phyloP scores from a whole-genome alignment of 2,329 filamentous ascomycete genomes.

The Colletotrichum sansevieriae region DNA sequence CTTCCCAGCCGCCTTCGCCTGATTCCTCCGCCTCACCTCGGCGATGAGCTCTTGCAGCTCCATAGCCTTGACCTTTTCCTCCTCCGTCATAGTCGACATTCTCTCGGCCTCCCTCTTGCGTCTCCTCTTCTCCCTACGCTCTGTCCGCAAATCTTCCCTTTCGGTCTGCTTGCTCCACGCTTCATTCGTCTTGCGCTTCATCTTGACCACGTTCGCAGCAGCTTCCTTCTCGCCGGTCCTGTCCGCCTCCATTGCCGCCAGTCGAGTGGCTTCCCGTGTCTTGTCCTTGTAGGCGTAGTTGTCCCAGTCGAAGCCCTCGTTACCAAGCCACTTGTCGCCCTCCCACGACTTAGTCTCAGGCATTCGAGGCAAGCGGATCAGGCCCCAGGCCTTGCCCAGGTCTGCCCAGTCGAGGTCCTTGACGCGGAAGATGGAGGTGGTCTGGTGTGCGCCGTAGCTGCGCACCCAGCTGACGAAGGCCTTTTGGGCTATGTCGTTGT shows the following conservation, averaged over 20 bases:
- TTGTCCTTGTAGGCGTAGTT: constrained; percentile 80
- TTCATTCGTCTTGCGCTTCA: constrained; percentile 73
- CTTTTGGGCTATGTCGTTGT: constrained; percentile 90
- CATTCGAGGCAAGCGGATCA: constrained; percentile 92
- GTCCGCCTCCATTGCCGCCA: constrained; percentile 66
- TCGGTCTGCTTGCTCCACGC: constrained; percentile 82
- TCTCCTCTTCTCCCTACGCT: constrained; percentile 74
- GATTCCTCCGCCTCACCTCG: constrained; percentile 71
- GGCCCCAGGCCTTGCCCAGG: constrained; percentile 84
- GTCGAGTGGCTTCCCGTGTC: constrained; percentile 74
- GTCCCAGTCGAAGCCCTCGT: constrained; percentile 74
- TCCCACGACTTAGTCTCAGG: constrained; percentile 84
- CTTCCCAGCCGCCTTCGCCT: constrained; percentile 53
- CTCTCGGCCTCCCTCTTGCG: constrained; percentile 74
- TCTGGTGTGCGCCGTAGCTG: constrained; percentile 91
- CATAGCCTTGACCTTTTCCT: constrained; percentile 72
- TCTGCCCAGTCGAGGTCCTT: constrained; percentile 87
- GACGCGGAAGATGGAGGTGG: constrained; percentile 89
- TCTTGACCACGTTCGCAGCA: constrained; percentile 56
- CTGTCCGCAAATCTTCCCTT: constrained; percentile 71
- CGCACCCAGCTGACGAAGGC: constrained; percentile 95
- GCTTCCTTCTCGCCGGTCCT: constrained; percentile 53
- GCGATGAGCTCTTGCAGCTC: constrained; percentile 75
- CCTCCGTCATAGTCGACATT: constrained; percentile 75
- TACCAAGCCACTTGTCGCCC: constrained; percentile 73